phyloP scores from a whole-genome alignment of 148 eudicot genomes.

The Nyssa sinensis region DNA sequence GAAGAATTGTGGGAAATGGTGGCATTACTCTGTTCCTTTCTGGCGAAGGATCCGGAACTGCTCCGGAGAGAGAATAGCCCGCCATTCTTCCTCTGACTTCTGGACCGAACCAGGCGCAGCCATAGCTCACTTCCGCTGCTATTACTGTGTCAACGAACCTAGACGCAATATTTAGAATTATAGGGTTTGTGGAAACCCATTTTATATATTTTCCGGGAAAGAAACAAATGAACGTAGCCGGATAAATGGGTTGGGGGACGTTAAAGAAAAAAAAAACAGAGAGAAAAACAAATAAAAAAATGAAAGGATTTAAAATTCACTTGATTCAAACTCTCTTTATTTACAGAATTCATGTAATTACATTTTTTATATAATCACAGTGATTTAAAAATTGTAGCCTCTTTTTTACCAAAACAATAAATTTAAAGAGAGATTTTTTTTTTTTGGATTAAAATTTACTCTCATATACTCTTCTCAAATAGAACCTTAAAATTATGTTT shows the following conservation, averaged over 20 bases:
- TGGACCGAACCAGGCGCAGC: slow-evolving; percentile 39
- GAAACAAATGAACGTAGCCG: slow-evolving; percentile 11
- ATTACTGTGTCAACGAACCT: background rate
- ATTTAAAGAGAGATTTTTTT: too few relatives aligned
- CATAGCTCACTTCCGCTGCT: slow-evolving; percentile 31
- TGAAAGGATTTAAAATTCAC: too few relatives aligned
- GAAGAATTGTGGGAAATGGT: background rate
- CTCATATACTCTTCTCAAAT: too few relatives aligned
- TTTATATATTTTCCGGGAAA: background rate
- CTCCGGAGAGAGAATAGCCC: slow-evolving; percentile 72
- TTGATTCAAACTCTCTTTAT: too few relatives aligned
- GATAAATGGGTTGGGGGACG: background rate
- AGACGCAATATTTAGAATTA: background rate
- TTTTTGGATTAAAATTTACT: too few relatives aligned
- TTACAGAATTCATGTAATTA: too few relatives aligned
- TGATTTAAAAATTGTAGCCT: too few relatives aligned
- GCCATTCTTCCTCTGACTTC: slow-evolving; percentile 88
- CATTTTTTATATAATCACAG: too few relatives aligned
- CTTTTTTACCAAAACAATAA: too few relatives aligned
- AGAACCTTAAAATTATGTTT: too few relatives aligned
- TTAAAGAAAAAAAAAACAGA: too few relatives aligned
- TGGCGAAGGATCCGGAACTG: slow-evolving; percentile 76
- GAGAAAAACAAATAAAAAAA: too few relatives aligned
- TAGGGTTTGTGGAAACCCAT: background rate
- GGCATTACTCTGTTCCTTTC: slow-evolving; percentile 78